Conservation (phyloP, 768 basidiomycete species). For the Baorangia bicolor region DNA sequence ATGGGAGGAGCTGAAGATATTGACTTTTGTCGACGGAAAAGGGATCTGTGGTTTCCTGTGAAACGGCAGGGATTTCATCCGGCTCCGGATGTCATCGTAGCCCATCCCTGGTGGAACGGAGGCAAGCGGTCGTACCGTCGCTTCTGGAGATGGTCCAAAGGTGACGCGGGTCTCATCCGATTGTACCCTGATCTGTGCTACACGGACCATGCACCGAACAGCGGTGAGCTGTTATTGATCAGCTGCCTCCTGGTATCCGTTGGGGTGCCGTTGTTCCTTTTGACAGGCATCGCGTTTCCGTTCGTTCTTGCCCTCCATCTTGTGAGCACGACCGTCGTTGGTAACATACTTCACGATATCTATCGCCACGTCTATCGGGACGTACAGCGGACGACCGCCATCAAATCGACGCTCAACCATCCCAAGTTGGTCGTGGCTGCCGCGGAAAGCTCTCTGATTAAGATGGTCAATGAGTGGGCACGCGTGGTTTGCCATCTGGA, state of each 20-base stretch:
- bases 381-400: constrained; percentile 29
- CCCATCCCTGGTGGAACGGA: constrained; percentile 57
- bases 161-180: constrained; percentile 51
- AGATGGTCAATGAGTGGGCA: constrained; percentile 51
- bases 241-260: constrained; percentile 13
- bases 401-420: constrained; percentile 38
- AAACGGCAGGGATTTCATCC: constrained; percentile 44
- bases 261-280: constrained; percentile 18
- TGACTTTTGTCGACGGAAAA: constrained; percentile 53
- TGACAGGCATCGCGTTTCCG: constrained; percentile 10
- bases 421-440: constrained; percentile 43
- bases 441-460: constrained; percentile 49
- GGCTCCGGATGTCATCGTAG: constrained; percentile 49
- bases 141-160: constrained; percentile 59
- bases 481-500: constrained; percentile 44
- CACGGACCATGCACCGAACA: constrained; percentile 46
- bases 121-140: constrained; percentile 48
- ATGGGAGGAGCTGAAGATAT: constrained; percentile 67
- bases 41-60: constrained; percentile 35
- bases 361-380: constrained; percentile 49
- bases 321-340: constrained; percentile 30
- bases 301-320: constrained; percentile 22
- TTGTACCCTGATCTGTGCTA: constrained; percentile 49
- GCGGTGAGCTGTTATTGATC: constrained; percentile 44
- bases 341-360: constrained; percentile 48